Conservation (phyloP, 2,329 filamentous ascomycete species). For the Pseudopithomyces maydicus region DNA sequence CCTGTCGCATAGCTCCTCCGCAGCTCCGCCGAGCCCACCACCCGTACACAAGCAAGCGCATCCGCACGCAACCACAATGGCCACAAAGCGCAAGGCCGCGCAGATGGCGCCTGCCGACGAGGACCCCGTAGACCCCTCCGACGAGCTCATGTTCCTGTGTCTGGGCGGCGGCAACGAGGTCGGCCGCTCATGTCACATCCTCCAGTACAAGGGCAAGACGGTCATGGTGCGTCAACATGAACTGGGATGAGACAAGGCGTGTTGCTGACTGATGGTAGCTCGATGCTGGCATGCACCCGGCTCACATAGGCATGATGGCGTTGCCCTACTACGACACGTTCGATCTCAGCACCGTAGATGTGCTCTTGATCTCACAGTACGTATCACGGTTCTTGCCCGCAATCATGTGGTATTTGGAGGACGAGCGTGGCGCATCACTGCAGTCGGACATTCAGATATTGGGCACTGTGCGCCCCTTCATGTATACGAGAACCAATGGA, state of each 20-base stretch:
- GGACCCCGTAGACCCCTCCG: conserved; percentile 88
- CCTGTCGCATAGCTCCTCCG: background rate
- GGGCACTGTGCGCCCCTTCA: conserved; percentile 19
- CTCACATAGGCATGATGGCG: conserved; percentile 89
- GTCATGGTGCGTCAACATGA: conserved; percentile 77
- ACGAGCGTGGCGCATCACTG: conserved; percentile 38
- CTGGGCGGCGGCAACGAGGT: conserved; percentile 97
- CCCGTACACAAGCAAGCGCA: background rate
- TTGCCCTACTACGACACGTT: conserved; percentile 99
- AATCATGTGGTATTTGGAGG: conserved; percentile 19
- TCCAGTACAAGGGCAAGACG: conserved; percentile 99
- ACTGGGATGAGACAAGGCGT: background rate
- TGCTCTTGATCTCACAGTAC: conserved; percentile 99
- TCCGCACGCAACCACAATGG: conserved; percentile 61
- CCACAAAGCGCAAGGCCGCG: conserved; percentile 87
- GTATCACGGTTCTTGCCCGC: conserved; percentile 48
- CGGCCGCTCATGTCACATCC: conserved; percentile 93
- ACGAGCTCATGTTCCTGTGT: conserved; percentile 93
- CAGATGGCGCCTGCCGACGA: conserved; percentile 78
- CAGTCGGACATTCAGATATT: conserved; percentile 32
- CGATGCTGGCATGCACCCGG: conserved; percentile 95
- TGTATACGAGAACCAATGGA: conserved; percentile 50
- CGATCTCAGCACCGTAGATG: conserved; percentile 94
- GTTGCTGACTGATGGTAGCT: conserved; percentile 63
- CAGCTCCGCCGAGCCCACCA: background rate